These are phyloP conservation scores for Nitzschia sp. DNA, from an alignment of 108 stramenopile species.

Conservation along the genomic window DNA sequence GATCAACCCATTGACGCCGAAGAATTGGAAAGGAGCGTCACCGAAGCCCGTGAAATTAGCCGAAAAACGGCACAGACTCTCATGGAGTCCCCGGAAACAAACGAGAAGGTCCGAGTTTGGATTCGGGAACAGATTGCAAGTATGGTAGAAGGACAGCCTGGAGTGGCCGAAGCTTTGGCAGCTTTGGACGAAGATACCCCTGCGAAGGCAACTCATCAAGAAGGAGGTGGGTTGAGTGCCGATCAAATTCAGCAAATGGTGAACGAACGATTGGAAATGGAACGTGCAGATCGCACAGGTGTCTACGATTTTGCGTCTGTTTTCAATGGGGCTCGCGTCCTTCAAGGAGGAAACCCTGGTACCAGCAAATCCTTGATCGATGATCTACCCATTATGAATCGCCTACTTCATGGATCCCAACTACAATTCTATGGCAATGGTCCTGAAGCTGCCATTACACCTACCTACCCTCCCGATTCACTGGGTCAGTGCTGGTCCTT, in stretches of 20 bases:
- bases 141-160: constrained; percentile 15
- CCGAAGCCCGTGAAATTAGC: not conserved
- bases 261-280: constrained; percentile 51
- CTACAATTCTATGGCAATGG: constrained; percentile 79
- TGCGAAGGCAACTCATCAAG: not conserved
- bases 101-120: constrained; percentile 37
- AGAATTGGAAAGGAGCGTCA: constrained; percentile 7
- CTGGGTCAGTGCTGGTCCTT: constrained; percentile 87
- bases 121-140: constrained; percentile 35
- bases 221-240: not conserved
- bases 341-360: constrained; percentile 51
- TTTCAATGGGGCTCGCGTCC: constrained; percentile 56
- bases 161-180: not conserved
- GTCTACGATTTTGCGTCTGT: constrained; percentile 64
- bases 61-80: constrained; percentile 13
- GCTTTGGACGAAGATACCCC: not conserved
- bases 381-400: constrained; percentile 63
- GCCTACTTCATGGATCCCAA: constrained; percentile 47
- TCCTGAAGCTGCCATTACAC: constrained; percentile 70
- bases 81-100: constrained; percentile 14
- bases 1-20: constrained; percentile 8
- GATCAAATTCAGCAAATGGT: constrained; percentile 28
- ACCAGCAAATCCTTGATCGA: constrained; percentile 72
- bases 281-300: constrained; percentile 70
- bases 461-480: constrained; percentile 56